Evolutionary conservation across 1,284 basidiomycete genomes (phyloP).

Genomic region (Rhizoctonia solani): DNA sequence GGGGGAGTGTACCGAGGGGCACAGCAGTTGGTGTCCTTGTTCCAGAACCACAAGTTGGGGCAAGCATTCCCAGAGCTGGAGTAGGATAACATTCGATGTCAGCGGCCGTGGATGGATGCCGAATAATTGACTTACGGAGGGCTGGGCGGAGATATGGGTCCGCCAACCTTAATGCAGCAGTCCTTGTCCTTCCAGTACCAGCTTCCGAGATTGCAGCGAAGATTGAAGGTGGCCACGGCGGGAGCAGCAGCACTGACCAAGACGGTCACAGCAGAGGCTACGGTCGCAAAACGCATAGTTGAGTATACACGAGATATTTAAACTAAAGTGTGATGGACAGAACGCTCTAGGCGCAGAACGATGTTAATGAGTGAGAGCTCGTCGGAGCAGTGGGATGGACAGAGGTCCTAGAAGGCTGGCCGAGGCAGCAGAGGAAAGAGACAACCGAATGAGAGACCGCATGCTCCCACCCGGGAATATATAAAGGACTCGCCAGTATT

Average conservation of each 20-base stretch:
- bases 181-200: conserved; percentile 8
- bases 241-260: conserved; percentile 16
- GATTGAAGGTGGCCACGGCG: conserved; percentile 10
- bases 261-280: conserved; percentile 17
- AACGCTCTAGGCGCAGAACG: conserved; percentile 1
- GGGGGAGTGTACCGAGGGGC: conserved; percentile 16
- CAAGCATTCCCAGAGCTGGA: background rate
- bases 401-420: conserved; percentile 8
- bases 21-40: background rate
- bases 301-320: background rate
- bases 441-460: too few species aligned
- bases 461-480: background rate
- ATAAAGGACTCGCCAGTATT: background rate
- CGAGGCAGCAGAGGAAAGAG: conserved; percentile 9
- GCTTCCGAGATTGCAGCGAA: conserved; percentile 8
- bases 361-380: conserved; percentile 13
- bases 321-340: background rate
- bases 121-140: conserved; percentile 10
- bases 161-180: conserved; percentile 5
- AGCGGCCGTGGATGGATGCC: background rate
- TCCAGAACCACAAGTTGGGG: conserved; percentile 19
- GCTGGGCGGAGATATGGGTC: background rate
- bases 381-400: conserved; percentile 14
- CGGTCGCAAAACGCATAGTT: conserved; percentile 15
- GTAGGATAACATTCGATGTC: background rate